These are phyloP conservation scores for Yamadazyma atmosphaerica DNA, from an alignment of 1,139 yeast species.

Conservation along the genomic window DNA sequence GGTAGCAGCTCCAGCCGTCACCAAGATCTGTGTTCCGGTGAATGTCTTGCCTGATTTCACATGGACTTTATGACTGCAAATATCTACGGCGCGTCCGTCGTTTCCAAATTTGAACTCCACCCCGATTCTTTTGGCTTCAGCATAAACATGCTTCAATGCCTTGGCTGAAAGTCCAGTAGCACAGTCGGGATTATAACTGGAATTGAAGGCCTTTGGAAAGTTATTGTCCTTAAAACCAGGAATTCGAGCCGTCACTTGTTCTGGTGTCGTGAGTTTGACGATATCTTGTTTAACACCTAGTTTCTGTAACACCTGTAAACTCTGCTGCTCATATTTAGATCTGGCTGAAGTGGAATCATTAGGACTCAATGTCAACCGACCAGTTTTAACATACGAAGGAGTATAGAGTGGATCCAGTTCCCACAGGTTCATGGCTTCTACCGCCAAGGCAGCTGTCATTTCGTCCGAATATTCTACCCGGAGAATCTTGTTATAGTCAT, in stretches of 20 bases:
- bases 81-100: conserved; percentile 12
- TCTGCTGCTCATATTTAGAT: conserved; percentile 14
- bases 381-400: conserved; percentile 32
- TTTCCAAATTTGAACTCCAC: conserved; percentile 30
- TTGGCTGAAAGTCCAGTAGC: conserved; percentile 33
- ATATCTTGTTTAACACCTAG: conserved; percentile 14
- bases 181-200: conserved; percentile 22
- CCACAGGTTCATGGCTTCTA: conserved; percentile 44
- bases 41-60: conserved; percentile 21
- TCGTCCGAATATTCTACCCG: conserved; percentile 42
- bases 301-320: conserved; percentile 12
- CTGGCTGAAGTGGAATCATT: conserved; percentile 13
- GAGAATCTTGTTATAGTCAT: conserved; percentile 48
- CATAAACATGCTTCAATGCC: conserved; percentile 24
- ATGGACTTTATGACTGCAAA: conserved; percentile 16
- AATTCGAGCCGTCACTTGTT: conserved; percentile 8
- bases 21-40: conserved; percentile 26
- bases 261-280: conserved; percentile 9
- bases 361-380: conserved; percentile 24
- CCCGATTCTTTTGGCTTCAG: conserved; percentile 21
- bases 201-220: conserved; percentile 11
- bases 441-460: conserved; percentile 34
- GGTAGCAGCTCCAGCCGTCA: conserved; percentile 36
- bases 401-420: conserved; percentile 29
- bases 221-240: conserved; percentile 13